phyloP scores from a whole-genome alignment of 2,329 filamentous ascomycete species.

The Sordariomycetes sp. region DNA sequence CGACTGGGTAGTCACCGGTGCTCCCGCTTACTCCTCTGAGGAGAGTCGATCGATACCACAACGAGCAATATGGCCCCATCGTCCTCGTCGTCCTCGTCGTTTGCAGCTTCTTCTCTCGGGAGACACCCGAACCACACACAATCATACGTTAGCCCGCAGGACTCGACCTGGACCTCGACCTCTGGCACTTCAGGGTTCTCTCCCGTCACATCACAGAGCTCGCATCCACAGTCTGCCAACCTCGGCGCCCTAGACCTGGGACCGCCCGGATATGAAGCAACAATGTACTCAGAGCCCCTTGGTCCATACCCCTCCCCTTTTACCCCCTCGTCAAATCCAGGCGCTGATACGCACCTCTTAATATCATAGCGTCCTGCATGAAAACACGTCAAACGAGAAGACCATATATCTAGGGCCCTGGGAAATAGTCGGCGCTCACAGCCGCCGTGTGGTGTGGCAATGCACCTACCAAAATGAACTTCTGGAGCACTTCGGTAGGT shows the following conservation, averaged over 20 bases:
- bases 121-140: constrained; percentile 26
- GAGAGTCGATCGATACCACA: neutral
- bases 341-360: neutral
- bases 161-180: constrained; percentile 30
- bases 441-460: constrained; percentile 39
- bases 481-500: constrained; percentile 39
- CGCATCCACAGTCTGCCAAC: constrained; percentile 24
- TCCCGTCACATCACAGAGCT: constrained; percentile 25
- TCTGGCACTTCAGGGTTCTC: constrained; percentile 26
- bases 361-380: constrained; percentile 33
- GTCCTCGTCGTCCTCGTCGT: constrained; percentile 37
- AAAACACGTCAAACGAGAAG: constrained; percentile 34
- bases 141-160: constrained; percentile 28
- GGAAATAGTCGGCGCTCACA: constrained; percentile 35
- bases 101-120: constrained; percentile 32
- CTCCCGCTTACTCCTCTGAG: neutral
- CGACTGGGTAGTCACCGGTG: neutral
- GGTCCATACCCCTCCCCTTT: neutral
- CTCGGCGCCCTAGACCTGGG: constrained; percentile 37
- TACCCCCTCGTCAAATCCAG: neutral
- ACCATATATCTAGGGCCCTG: constrained; percentile 43
- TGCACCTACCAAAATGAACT: constrained; percentile 40
- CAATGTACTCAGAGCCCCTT: constrained; percentile 28
- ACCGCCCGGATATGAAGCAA: constrained; percentile 42
- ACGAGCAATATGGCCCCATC: constrained; percentile 20